Conservation (phyloP, 768 basidiomycete species). For the Rhizopogon salebrosus region DNA sequence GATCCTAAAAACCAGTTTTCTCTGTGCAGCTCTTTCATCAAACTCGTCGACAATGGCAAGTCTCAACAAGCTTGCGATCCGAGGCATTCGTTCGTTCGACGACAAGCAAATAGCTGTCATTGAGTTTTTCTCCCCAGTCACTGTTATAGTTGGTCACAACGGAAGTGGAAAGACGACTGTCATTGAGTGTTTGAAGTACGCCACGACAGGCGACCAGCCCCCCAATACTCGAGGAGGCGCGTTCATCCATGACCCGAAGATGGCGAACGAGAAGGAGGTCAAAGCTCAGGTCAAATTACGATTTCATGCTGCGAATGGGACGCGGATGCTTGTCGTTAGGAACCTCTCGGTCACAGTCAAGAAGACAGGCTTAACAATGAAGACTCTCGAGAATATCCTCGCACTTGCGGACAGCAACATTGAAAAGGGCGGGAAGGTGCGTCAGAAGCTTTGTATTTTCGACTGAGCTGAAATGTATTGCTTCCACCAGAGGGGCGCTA, state of each 20-base stretch:
- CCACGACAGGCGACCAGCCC: slow-evolving; percentile 96
- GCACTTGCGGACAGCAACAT: slow-evolving; percentile 61
- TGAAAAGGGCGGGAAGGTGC: slow-evolving; percentile 74
- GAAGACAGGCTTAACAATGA: slow-evolving; percentile 93
- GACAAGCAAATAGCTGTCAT: slow-evolving; percentile 91
- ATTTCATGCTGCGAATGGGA: slow-evolving; percentile 86
- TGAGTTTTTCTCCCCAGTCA: slow-evolving; percentile 96
- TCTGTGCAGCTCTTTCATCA: neutral
- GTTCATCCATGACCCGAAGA: slow-evolving; percentile 97
- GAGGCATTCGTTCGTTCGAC: slow-evolving; percentile 94
- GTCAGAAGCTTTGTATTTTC: slow-evolving; percentile 13
- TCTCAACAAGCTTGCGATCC: slow-evolving; percentile 89
- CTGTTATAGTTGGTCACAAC: slow-evolving; percentile 98
- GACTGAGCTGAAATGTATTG: neutral
- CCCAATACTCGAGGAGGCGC: slow-evolving; percentile 98
- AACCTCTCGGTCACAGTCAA: slow-evolving; percentile 91
- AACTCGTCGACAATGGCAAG: slow-evolving; percentile 51
- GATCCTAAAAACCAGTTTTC: neutral
- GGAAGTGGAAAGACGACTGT: slow-evolving; percentile 98
- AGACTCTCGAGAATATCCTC: slow-evolving; percentile 91
- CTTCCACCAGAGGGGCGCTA: slow-evolving; percentile 62
- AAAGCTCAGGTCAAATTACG: slow-evolving; percentile 97
- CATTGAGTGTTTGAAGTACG: slow-evolving; percentile 99
- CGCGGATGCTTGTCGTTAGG: slow-evolving; percentile 83
- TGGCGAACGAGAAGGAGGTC: slow-evolving; percentile 98